Evolutionary conservation across 305 asterid genomes (phyloP), one percentile per base, ranked within the genome.

Genomic region (Solanum hybrid): DNA sequence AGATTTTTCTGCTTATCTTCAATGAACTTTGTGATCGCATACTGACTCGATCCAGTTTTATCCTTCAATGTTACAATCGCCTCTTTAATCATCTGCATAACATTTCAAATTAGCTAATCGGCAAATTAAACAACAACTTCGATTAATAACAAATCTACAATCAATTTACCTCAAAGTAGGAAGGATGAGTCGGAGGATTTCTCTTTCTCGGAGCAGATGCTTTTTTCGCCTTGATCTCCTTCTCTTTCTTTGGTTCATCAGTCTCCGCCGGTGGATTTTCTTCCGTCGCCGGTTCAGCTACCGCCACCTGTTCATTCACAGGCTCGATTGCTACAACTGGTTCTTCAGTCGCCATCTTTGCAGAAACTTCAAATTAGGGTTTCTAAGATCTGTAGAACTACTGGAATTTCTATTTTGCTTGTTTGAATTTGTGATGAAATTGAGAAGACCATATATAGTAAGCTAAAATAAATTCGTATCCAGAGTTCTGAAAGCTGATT

Each of bases 11-110:
- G 95, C 90, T 96, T 96, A 1, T 96, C 98, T 60, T 95, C 99
- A 5, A 95, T 92, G 90, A 93, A 96, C 91, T 96, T 97, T 42
- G 92, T 77, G n/a, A 97, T 93, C 37, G 99, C 99, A 73, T 94
- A 89, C 90, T 94, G 99, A 37, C 99, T 97, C 86, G 99, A 97
- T 66, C 99, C 99, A 1, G 95, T 93, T 91, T 85, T 94, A 35
- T 97, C 99, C 92, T 96, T 95, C 91, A 95, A 71, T 7, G 97
- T 88, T 64, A 80, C 94, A 85, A 97, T 96, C 89, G 99, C 99
- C 0, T 94, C 99, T 91, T 94, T 40, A 90, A 97, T 91, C 99
- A 97, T 97, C 99, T 97, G 92, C 91, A 90, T 32, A 90, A 56
- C 60, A 80, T 14, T 56, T 34, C 26, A 66, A 10, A 4, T 12